Evolutionary conservation across 805 yeast species (phyloP).

Genomic region (Grigorovia yakushimaensis): DNA sequence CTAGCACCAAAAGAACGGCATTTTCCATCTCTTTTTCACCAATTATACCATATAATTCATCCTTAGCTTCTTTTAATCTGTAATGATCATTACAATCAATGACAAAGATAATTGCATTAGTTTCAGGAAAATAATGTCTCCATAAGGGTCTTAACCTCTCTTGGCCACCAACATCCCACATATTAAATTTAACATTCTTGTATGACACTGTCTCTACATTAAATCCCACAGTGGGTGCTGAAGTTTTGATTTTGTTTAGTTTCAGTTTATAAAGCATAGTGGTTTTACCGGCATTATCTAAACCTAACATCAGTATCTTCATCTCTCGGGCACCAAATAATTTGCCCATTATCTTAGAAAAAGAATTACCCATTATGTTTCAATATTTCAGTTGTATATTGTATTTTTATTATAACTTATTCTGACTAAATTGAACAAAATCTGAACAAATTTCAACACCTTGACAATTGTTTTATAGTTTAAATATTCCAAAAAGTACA

Average conservation of each 20-base stretch:
- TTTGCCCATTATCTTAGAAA: constrained; percentile 32
- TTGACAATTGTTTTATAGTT: no score
- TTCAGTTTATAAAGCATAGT: constrained; percentile 77
- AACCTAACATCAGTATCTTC: constrained; percentile 79
- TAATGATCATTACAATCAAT: constrained; percentile 70
- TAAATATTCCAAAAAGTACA: no score
- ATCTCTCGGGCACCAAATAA: constrained; percentile 46
- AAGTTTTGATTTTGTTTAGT: constrained; percentile 61
- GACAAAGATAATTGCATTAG: constrained; percentile 84
- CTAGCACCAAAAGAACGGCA: constrained; percentile 73
- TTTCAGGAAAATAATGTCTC: constrained; percentile 93
- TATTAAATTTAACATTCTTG: constrained; percentile 73
- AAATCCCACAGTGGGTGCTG: constrained; percentile 91
- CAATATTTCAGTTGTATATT: background rate
- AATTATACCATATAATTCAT: constrained; percentile 67
- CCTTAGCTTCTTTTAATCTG: constrained; percentile 68
- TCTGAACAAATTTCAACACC: no score
- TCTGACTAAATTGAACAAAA: no score
- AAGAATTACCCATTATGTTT: constrained; percentile 25
- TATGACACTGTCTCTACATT: constrained; percentile 82
- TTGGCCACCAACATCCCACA: constrained; percentile 97
- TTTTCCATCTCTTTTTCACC: constrained; percentile 76
- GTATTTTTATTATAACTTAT: background rate
- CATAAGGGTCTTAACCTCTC: constrained; percentile 84
- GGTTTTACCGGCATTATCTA: constrained; percentile 91